Evolutionary conservation across 805 yeast genomes (phyloP).

Genomic region (Spathaspora sp.): DNA sequence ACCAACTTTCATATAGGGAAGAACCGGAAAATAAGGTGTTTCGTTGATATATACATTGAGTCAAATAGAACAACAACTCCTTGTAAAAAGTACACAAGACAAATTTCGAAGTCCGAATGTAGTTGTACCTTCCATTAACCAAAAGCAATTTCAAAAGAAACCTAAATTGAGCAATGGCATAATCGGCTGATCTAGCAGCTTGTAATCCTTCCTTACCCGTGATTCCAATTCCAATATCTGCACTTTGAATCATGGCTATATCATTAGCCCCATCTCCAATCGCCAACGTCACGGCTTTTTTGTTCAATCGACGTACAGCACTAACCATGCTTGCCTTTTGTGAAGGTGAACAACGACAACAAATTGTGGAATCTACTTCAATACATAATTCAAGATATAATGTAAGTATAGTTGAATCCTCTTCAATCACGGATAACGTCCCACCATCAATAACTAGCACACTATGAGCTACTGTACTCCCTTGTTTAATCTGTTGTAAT

Average conservation of each 20-base stretch:
- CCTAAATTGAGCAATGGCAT: slow-evolving; percentile 91
- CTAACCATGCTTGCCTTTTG: slow-evolving; percentile 91
- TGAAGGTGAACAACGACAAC: slow-evolving; percentile 96
- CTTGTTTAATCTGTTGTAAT: slow-evolving; percentile 65
- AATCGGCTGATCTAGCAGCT: slow-evolving; percentile 93
- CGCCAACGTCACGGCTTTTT: slow-evolving; percentile 78
- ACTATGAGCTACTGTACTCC: slow-evolving; percentile 77
- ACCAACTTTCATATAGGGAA: slow-evolving; percentile 92
- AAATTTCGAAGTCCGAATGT: slow-evolving; percentile 86
- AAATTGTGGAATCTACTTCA: slow-evolving; percentile 83
- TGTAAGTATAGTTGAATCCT: slow-evolving; percentile 66
- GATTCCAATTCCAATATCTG: slow-evolving; percentile 96
- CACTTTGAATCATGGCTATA: slow-evolving; percentile 98
- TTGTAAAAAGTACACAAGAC: slow-evolving; percentile 93
- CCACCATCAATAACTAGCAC: slow-evolving; percentile 96
- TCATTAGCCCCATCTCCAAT: slow-evolving; percentile 99
- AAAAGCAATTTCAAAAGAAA: slow-evolving; percentile 75
- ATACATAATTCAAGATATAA: slow-evolving; percentile 83
- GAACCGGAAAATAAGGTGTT: slow-evolving; percentile 89
- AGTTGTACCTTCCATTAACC: slow-evolving; percentile 96
- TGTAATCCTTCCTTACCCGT: slow-evolving; percentile 97
- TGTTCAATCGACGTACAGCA: slow-evolving; percentile 69
- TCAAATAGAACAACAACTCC: slow-evolving; percentile 82
- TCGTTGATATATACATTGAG: slow-evolving; percentile 85
- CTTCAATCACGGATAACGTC: slow-evolving; percentile 70